These are phyloP conservation scores for Quercus mongolica DNA, from an alignment of 306 rosid species.

Conservation along the genomic window DNA sequence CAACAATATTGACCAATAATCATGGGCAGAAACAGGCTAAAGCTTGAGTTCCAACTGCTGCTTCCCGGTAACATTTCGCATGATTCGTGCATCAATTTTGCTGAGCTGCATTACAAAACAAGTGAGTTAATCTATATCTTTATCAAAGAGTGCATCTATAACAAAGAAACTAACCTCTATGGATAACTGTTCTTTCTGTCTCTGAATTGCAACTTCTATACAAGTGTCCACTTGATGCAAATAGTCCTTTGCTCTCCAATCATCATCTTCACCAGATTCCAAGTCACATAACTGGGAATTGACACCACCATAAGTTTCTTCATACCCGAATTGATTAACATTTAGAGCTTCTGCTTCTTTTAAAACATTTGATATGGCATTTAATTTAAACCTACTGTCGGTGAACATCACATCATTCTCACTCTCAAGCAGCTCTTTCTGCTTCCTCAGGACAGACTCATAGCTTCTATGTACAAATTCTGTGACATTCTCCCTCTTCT, in stretches of 20 bases:
- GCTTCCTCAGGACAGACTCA: constrained; percentile 66
- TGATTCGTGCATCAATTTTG: constrained; percentile 75
- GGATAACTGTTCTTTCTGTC: constrained; percentile 74
- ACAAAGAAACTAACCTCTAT: constrained; percentile 63
- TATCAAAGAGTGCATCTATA: constrained; percentile 12
- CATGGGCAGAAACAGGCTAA: constrained; percentile 69
- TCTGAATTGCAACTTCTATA: constrained; percentile 79
- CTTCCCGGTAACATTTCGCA: constrained; percentile 73
- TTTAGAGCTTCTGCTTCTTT: constrained; percentile 77
- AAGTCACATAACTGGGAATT: constrained; percentile 76
- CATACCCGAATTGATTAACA: constrained; percentile 63
- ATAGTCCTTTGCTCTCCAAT: constrained; percentile 81
- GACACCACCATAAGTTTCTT: constrained; percentile 58
- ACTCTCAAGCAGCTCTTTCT: constrained; percentile 69
- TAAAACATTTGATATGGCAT: constrained; percentile 70
- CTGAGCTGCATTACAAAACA: constrained; percentile 66
- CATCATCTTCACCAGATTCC: constrained; percentile 86
- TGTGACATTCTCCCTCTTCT: constrained; percentile 59
- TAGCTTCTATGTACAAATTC: constrained; percentile 68
- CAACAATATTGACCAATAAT: constrained; percentile 74
- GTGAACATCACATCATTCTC: constrained; percentile 58
- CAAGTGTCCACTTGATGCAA: constrained; percentile 73
- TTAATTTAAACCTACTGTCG: constrained; percentile 56
- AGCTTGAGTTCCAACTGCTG: constrained; percentile 84
- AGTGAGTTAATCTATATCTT: constrained; percentile 22